These are phyloP conservation scores for Hanseniaspora uvarum DNA, from an alignment of 1,139 yeast genomes.

Conservation along the genomic window DNA sequence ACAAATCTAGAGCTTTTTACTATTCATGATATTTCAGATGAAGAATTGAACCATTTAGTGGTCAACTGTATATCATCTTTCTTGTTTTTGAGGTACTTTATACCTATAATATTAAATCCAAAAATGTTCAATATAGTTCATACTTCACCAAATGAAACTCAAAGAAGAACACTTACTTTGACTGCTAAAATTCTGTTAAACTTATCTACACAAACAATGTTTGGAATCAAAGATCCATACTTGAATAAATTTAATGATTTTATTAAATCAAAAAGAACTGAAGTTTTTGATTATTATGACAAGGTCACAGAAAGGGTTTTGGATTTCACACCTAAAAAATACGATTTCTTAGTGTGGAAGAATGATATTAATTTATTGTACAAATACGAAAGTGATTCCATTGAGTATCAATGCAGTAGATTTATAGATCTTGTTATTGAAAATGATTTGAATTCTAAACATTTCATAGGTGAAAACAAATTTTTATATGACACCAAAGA, in stretches of 20 bases:
- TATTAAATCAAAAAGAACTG: slow-evolving; percentile 46
- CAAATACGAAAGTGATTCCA: neutral
- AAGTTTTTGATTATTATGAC: slow-evolving; percentile 58
- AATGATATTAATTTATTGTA: slow-evolving; percentile 34
- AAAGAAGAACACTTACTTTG: slow-evolving; percentile 68
- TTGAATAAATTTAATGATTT: slow-evolving; percentile 60
- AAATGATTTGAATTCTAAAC: slow-evolving; percentile 15
- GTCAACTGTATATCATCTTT: slow-evolving; percentile 73
- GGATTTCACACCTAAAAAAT: slow-evolving; percentile 50
- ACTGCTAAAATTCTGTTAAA: slow-evolving; percentile 75
- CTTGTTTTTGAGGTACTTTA: slow-evolving; percentile 71
- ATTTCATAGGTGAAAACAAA: slow-evolving; percentile 37
- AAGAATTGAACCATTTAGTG: slow-evolving; percentile 32
- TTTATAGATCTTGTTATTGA: slow-evolving; percentile 57
- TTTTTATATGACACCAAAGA: slow-evolving; percentile 39
- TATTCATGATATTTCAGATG: slow-evolving; percentile 46
- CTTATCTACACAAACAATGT: slow-evolving; percentile 63
- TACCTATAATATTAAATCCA: slow-evolving; percentile 87
- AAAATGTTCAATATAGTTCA: slow-evolving; percentile 65
- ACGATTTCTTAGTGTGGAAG: slow-evolving; percentile 40
- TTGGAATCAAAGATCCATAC: slow-evolving; percentile 78
- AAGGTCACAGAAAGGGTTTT: slow-evolving; percentile 60
- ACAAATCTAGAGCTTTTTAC: slow-evolving; percentile 50
- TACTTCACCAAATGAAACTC: slow-evolving; percentile 57
- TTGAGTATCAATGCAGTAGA: slow-evolving; percentile 42